Conservation (phyloP, 345 rosid species). For the Rhodamnia argentea region DNA sequence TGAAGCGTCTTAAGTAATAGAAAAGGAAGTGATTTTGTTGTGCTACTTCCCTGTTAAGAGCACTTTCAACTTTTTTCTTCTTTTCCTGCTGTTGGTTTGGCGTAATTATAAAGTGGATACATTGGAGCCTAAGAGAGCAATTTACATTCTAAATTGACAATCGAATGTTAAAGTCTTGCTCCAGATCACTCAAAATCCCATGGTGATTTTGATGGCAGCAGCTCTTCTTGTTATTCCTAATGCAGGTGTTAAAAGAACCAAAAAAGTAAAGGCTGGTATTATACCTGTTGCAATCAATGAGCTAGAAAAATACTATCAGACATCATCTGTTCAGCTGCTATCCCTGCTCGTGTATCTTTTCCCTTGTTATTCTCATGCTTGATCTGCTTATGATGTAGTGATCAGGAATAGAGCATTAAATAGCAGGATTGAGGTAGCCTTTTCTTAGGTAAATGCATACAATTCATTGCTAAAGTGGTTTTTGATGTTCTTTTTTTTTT, state of each 20-base stretch:
- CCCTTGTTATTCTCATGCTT: background rate
- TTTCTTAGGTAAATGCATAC: background rate
- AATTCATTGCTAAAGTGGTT: constrained; percentile 1
- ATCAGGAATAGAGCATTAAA: background rate
- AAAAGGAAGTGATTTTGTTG: background rate
- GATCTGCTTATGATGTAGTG: background rate
- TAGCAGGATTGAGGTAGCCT: background rate
- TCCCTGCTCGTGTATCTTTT: background rate
- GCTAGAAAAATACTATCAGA: background rate
- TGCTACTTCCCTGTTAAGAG: background rate
- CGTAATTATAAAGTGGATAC: background rate
- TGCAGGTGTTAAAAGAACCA: background rate
- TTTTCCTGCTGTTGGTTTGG: background rate
- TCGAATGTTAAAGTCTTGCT: background rate
- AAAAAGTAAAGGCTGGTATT: background rate
- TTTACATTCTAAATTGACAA: background rate
- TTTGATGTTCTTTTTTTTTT: background rate
- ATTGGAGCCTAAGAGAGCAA: background rate
- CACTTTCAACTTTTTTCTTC: background rate
- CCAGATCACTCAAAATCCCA: background rate
- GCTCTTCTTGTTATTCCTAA: background rate
- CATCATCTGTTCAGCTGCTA: background rate
- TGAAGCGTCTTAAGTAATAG: background rate
- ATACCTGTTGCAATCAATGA: background rate
- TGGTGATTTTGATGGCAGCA: background rate